Conservation (phyloP, 2,329 filamentous ascomycete genomes). For the Xylaria sp. region DNA sequence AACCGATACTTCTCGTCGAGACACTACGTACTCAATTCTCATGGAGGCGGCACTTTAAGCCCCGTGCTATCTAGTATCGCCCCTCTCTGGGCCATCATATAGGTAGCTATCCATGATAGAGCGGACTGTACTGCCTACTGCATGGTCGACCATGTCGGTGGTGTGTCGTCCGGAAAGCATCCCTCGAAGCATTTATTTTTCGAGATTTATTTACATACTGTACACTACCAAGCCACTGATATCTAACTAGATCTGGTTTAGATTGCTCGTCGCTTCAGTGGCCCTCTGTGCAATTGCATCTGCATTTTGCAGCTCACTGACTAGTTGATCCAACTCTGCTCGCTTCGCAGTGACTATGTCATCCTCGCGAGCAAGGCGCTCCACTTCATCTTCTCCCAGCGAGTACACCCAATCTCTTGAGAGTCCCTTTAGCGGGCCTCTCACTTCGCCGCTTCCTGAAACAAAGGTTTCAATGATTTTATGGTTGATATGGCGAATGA, state of each 20-base stretch:
- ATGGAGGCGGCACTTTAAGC: no score
- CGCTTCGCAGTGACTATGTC: slow-evolving; percentile 32
- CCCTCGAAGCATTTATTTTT: no score
- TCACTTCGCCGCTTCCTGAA: slow-evolving; percentile 16
- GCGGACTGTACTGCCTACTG: no score
- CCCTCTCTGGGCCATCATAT: no score
- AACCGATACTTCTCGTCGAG: no score
- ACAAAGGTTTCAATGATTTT: slow-evolving; percentile 45
- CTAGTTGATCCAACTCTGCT: slow-evolving; percentile 15
- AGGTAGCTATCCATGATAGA: no score
- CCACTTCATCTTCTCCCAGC: slow-evolving; percentile 39
- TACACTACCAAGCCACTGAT: neutral
- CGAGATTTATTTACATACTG: neutral
- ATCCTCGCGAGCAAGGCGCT: slow-evolving; percentile 43
- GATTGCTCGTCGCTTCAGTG: slow-evolving; percentile 15
- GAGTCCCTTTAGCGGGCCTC: slow-evolving; percentile 42
- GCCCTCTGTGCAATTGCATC: slow-evolving; percentile 23
- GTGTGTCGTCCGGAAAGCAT: no score
- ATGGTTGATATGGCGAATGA: slow-evolving; percentile 45
- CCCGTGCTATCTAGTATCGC: no score
- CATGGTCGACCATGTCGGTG: no score
- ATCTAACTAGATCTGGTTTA: neutral
- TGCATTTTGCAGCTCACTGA: slow-evolving; percentile 10
- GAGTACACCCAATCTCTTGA: slow-evolving; percentile 40
- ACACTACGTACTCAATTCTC: no score